Percentiles rank a stretch among this genome's conserved stretches.
Evolutionary conservation across 495 filamentous ascomycete genomes (phyloP).

Genomic region (Podospora anserina): DNA sequence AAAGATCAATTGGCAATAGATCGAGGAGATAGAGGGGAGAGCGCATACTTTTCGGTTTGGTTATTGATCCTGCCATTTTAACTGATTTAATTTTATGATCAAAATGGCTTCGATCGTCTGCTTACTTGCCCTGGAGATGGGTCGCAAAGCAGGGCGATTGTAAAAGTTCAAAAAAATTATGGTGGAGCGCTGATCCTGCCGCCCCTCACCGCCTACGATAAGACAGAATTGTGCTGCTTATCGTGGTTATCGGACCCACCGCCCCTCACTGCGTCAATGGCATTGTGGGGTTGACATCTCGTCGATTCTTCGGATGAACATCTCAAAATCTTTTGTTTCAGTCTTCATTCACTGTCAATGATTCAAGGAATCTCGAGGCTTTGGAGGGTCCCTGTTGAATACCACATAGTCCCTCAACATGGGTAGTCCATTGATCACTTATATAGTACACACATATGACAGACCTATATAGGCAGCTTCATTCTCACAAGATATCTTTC

Average conservation of each 20-base stretch:
- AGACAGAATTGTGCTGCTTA: slow-evolving; percentile 16
- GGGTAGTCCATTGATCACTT: too few species aligned
- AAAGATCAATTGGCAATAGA: not conserved
- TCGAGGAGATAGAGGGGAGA: not conserved
- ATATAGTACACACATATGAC: too few species aligned
- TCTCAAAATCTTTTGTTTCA: not conserved
- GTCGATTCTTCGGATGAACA: not conserved
- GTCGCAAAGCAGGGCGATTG: not conserved
- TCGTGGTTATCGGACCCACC: slow-evolving; percentile 4
- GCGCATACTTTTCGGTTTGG: slow-evolving; percentile 51
- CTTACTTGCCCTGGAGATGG: not conserved
- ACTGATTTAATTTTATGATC: slow-evolving; percentile 6
- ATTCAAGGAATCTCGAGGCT: too few species aligned
- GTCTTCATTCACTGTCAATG: too few species aligned
- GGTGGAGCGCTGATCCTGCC: slow-evolving; percentile 38
- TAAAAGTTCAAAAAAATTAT: slow-evolving; percentile 30
- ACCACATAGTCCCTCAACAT: too few species aligned
- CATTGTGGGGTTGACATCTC: not conserved
- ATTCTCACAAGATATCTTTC: not conserved
- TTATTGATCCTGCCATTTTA: slow-evolving; percentile 48
- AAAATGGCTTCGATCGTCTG: slow-evolving; percentile 10
- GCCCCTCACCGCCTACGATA: slow-evolving; percentile 38
- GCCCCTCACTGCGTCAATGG: slow-evolving; percentile 19
- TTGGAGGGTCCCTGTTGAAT: too few species aligned
- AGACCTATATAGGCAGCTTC: not conserved